Percentiles rank a stretch among this genome's conserved stretches.
phyloP scores from a whole-genome alignment of 2,329 filamentous ascomycete species.

The Stemphylium lycopersici region DNA sequence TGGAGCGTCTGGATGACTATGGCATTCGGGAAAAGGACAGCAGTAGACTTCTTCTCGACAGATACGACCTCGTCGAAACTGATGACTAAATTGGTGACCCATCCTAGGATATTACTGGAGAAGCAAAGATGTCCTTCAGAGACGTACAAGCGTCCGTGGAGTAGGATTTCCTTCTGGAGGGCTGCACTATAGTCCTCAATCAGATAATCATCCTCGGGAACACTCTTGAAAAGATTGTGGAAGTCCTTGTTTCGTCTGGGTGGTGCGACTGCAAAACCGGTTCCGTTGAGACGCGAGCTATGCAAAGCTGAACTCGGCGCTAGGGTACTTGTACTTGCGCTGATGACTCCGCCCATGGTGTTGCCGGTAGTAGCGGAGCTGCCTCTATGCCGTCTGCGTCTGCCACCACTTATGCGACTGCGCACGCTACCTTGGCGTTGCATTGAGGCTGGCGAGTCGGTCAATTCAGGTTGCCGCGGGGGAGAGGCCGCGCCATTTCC shows the following conservation, averaged over 20 bases:
- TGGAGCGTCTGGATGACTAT: slow-evolving; percentile 96
- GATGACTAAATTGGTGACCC: slow-evolving; percentile 96
- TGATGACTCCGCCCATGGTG: slow-evolving; percentile 74
- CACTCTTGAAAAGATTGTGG: slow-evolving; percentile 90
- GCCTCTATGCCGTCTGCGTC: slow-evolving; percentile 74
- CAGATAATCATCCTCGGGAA: slow-evolving; percentile 95
- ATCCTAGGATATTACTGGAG: slow-evolving; percentile 97
- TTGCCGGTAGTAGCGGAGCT: slow-evolving; percentile 72
- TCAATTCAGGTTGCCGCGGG: slow-evolving; percentile 70
- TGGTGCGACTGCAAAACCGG: slow-evolving; percentile 93
- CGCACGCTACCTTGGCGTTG: slow-evolving; percentile 60
- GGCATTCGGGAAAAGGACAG: slow-evolving; percentile 94
- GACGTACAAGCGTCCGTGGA: slow-evolving; percentile 92
- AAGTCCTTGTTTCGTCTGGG: slow-evolving; percentile 97
- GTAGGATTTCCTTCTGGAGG: slow-evolving; percentile 90
- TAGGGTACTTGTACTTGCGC: slow-evolving; percentile 72
- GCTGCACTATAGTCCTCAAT: slow-evolving; percentile 99
- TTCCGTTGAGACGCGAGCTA: slow-evolving; percentile 83
- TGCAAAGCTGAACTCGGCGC: slow-evolving; percentile 66
- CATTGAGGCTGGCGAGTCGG: slow-evolving; percentile 63
- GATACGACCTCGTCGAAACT: slow-evolving; percentile 98
- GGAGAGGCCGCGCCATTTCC: slow-evolving; percentile 47
- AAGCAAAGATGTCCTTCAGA: slow-evolving; percentile 98
- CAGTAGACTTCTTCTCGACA: slow-evolving; percentile 95
- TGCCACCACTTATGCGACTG: slow-evolving; percentile 59